Evolutionary conservation across 2,329 filamentous ascomycete species (phyloP), one percentile per base, ranked within the genome.

Genomic region (Phoma sp.): DNA sequence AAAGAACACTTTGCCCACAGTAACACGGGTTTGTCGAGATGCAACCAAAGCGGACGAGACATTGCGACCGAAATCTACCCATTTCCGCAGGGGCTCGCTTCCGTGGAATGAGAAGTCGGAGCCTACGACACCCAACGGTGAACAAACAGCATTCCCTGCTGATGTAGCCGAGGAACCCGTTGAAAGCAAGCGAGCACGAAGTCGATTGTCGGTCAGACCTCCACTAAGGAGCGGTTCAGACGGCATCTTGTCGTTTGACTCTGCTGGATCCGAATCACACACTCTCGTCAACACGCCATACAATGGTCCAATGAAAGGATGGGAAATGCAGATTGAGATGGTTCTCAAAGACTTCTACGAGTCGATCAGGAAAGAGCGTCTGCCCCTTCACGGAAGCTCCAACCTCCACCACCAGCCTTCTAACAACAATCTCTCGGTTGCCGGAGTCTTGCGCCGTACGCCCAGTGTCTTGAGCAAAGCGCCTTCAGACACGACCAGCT

Each of bases 381-480:
- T 99, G 40, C 95, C 95, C 4, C 80, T 98, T 3, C 91, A 95
- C 69, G 91, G 92, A 8, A 87, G 87, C 9, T 52, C 41, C 80
- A 84, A 82, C 66, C 69, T 78, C 63, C 57, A 72, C 58, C 80
- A 82, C 2, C 82, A 84, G 46, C 65, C 73, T 42, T 72, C 78
- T 4, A 77, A 77, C 13, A 86, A 82, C 68, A 86, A 83, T 44
- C 81, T 97, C 25, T 88, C 91, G 2, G 89, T 93, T 10, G 76
- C 77, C 27, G 83, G 83, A 52, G 86, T 90, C 78, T 81, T 98
- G 39, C 91, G 92, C 70, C 88, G 95, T 40, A 92, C 86, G 37
- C 93, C 93, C 0, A 97, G 93, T 69, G 90, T 95, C 5, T 82
- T 98, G 55, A 97, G 93, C 80, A 97, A 96, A 76, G 87, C 92